Evolutionary conservation across 306 rosid species (phyloP).

Genomic region (Castanospermum australe): DNA sequence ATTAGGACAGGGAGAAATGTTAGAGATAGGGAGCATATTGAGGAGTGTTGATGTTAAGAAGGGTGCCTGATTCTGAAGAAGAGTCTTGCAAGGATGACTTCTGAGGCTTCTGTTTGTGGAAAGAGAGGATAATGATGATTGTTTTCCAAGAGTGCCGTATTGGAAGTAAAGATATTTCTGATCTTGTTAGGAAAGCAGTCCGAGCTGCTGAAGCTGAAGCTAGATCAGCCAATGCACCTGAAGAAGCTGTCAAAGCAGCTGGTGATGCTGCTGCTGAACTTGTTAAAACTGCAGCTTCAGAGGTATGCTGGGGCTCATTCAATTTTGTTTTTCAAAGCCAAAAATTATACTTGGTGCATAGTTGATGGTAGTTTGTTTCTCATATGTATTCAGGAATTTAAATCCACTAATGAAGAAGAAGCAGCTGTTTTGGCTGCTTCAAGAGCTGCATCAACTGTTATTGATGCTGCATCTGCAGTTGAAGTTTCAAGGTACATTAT

Average conservation of each 20-base stretch:
- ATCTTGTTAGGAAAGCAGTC: constrained; percentile 82
- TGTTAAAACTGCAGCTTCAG: constrained; percentile 92
- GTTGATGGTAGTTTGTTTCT: constrained; percentile 23
- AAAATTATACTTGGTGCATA: not conserved
- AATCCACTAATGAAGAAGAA: constrained; percentile 64
- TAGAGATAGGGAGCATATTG: constrained; percentile 59
- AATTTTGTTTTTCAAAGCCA: not conserved
- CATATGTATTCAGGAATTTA: constrained; percentile 61
- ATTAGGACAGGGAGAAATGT: constrained; percentile 58
- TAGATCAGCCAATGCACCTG: constrained; percentile 89
- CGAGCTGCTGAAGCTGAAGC: constrained; percentile 95
- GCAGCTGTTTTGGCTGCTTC: constrained; percentile 92
- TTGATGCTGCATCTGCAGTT: constrained; percentile 88
- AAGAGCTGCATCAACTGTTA: constrained; percentile 80
- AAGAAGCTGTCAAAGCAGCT: constrained; percentile 89
- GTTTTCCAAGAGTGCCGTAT: constrained; percentile 78
- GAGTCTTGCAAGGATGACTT: constrained; percentile 38
- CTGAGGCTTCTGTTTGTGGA: constrained; percentile 51
- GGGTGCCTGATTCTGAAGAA: constrained; percentile 58
- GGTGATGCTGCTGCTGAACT: constrained; percentile 97
- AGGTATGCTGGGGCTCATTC: constrained; percentile 43
- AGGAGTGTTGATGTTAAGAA: constrained; percentile 63
- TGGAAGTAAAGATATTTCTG: constrained; percentile 77
- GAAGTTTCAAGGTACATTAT: constrained; percentile 76
- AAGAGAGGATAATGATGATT: constrained; percentile 83